A percentile compares a stretch with the other conserved stretches of the same genome.
These are phyloP conservation scores for Lentinus tigrinus DNA, from an alignment of 768 basidiomycete genomes.

Conservation along the genomic window DNA sequence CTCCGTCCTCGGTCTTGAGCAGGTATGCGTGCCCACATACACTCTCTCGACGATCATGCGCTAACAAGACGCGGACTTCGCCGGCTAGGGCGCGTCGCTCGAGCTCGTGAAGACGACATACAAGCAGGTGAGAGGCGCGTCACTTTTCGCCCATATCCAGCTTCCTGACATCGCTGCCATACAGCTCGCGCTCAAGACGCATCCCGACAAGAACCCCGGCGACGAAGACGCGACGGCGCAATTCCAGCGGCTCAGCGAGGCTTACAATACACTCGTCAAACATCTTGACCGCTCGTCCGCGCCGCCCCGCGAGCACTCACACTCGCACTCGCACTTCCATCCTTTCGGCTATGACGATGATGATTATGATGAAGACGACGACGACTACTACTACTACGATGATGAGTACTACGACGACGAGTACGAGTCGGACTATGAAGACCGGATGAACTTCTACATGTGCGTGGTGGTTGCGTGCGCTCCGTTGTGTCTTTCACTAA, in stretches of 20 bases:
- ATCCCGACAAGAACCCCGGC: conserved; percentile 76
- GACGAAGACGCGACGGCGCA: conserved; percentile 63
- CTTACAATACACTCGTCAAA: conserved; percentile 60
- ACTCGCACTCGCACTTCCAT: conserved; percentile 24
- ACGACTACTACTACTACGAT: conserved; percentile 32
- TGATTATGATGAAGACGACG: conserved; percentile 34
- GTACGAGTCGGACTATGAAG: conserved; percentile 35
- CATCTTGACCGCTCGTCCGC: conserved; percentile 44
- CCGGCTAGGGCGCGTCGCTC: conserved; percentile 51
- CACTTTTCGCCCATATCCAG: neutral
- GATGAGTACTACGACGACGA: conserved; percentile 32
- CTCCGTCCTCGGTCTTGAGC: conserved; percentile 48
- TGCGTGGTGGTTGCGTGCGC: conserved; percentile 23
- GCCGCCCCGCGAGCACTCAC: conserved; percentile 23
- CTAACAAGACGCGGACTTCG: neutral
- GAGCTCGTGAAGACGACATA: conserved; percentile 68
- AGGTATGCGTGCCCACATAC: conserved; percentile 37
- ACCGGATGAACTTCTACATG: conserved; percentile 46
- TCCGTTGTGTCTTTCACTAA: neutral
- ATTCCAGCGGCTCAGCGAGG: conserved; percentile 69
- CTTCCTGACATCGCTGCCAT: neutral
- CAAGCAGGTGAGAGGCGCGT: conserved; percentile 51
- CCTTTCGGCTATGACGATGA: conserved; percentile 35
- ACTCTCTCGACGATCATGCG: neutral
- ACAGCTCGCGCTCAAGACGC: conserved; percentile 63